Evolutionary conservation across 257 asterid genomes (phyloP), one percentile per base, ranked within the genome.

Genomic region (Cruciata laevipes): DNA sequence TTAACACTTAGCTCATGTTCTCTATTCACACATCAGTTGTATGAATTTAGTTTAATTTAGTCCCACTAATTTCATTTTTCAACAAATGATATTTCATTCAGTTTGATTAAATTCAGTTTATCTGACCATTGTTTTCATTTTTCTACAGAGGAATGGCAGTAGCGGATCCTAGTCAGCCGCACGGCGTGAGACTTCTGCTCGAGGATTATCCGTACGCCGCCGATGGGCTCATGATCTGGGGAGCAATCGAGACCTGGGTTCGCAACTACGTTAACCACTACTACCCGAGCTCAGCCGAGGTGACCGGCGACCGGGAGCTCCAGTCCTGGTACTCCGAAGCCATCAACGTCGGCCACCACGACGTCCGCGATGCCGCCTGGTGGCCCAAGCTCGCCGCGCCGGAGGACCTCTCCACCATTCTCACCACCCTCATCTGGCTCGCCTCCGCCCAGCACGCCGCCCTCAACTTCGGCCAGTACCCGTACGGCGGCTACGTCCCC

Each of bases 371-470:
- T 2, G 96, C 76, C 1, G 86, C 83, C 0, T 94, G 99, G 99
- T 94, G 99, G 99, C 99, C 99, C 59, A 81, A 86, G 5, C 61
- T 94, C 62, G 87, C 83, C 62, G 82, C 90, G 2, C 84, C 96
- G 0, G 84, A 84, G 57, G 95, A 88, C 82, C 86, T 94, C 37
- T 63, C 77, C 53, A 83, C 95, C 0, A 82, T 94, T 2, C 89
- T 94, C 77, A 90, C 99, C 62, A 90, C 93, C 73, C 32, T 90
- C 61, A 85, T 94, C 64, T 94, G 99, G 98, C 83, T 87, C 0
- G 84, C 95, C 0, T 94, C 99, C 0, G 99, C 97, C 1, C 99
- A 94, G 56, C 99, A 94, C 7, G 99, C 99, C 1, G 96, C 99
- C 23, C 62, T 94, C 14, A 94, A 94, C 69, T 94, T 94, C 35